Percentiles rank a stretch among this genome's conserved stretches.
phyloP scores from a whole-genome alignment of 257 asterid genomes.

The Solanum bulbocastanum region DNA sequence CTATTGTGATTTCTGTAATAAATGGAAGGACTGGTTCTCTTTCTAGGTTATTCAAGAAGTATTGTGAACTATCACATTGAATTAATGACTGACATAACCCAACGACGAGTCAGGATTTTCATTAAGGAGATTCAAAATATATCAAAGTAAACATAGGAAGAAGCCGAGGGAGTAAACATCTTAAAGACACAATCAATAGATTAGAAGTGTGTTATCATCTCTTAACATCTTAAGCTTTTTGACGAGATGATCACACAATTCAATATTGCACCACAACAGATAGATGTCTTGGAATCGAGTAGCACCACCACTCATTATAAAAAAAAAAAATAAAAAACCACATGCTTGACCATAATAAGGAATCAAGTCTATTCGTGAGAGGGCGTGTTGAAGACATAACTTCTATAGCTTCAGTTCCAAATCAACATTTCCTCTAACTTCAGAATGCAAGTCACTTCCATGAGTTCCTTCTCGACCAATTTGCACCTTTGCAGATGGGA shows the following conservation, averaged over 20 bases:
- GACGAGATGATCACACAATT: too few relatives aligned
- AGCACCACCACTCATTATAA: too few relatives aligned
- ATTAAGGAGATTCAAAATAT: background rate
- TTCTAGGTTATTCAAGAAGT: background rate
- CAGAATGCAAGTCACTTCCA: constrained; percentile 17
- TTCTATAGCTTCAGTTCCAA: constrained; percentile 55
- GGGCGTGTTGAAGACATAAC: background rate
- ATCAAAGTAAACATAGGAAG: background rate
- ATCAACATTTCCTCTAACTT: constrained; percentile 39
- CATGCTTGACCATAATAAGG: too few relatives aligned
- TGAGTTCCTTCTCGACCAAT: constrained; percentile 5
- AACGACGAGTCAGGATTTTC: background rate
- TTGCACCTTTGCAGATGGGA: constrained; percentile 29
- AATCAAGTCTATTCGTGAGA: too few relatives aligned
- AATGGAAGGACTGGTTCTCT: background rate
- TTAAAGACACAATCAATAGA: too few relatives aligned
- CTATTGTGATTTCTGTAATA: background rate
- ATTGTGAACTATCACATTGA: background rate
- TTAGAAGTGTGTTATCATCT: too few relatives aligned
- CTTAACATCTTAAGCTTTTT: too few relatives aligned
- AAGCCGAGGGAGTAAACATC: background rate
- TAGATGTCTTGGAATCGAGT: too few relatives aligned
- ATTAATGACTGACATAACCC: background rate
- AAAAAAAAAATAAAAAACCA: too few relatives aligned
- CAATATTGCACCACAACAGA: too few relatives aligned